A percentile compares a stretch with the other conserved stretches of the same genome.
These are phyloP conservation scores for Pezicula carpinea DNA, from an alignment of 2,329 filamentous ascomycete genomes.

Conservation along the genomic window DNA sequence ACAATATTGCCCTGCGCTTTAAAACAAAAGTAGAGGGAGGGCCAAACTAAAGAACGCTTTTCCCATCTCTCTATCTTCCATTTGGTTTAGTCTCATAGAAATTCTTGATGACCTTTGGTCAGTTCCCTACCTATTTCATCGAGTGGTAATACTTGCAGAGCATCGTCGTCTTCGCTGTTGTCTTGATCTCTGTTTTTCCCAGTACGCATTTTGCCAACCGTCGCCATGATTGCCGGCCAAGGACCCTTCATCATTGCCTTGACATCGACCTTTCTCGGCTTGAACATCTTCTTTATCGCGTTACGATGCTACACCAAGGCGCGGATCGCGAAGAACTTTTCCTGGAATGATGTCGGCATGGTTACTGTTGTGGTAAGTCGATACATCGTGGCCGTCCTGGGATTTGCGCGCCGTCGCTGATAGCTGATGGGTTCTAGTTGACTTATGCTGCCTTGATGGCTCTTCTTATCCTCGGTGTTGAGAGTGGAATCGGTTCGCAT, in stretches of 20 bases:
- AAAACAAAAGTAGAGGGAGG: not conserved
- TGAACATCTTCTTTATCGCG: slow-evolving; percentile 11
- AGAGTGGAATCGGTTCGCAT: slow-evolving; percentile 15
- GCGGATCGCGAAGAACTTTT: slow-evolving; percentile 10
- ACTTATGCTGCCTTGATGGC: slow-evolving; percentile 8
- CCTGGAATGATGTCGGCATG: slow-evolving; percentile 16
- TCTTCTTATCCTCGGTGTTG: slow-evolving; percentile 11
- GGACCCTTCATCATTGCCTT: slow-evolving; percentile 6
- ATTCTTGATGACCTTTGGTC: too few relatives aligned
- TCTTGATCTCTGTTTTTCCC: not conserved
- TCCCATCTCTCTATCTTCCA: too few relatives aligned
- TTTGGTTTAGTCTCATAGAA: too few relatives aligned
- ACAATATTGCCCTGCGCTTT: not conserved
- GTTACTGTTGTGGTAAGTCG: slow-evolving; percentile 12
- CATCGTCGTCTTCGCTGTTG: not conserved
- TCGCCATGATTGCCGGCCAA: not conserved
- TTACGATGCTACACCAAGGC: slow-evolving; percentile 9
- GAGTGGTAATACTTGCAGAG: not conserved
- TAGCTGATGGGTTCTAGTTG: slow-evolving; percentile 4
- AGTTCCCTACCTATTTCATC: too few relatives aligned
- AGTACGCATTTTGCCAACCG: not conserved
- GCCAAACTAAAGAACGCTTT: too few relatives aligned
- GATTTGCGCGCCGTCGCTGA: not conserved
- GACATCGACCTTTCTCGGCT: slow-evolving; percentile 2
- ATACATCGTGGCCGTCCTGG: not conserved